A percentile compares a stretch with the other conserved stretches of the same genome.
These are phyloP conservation scores for Hemileccinum rubropunctum DNA, from an alignment of 768 basidiomycete genomes.

Conservation along the genomic window DNA sequence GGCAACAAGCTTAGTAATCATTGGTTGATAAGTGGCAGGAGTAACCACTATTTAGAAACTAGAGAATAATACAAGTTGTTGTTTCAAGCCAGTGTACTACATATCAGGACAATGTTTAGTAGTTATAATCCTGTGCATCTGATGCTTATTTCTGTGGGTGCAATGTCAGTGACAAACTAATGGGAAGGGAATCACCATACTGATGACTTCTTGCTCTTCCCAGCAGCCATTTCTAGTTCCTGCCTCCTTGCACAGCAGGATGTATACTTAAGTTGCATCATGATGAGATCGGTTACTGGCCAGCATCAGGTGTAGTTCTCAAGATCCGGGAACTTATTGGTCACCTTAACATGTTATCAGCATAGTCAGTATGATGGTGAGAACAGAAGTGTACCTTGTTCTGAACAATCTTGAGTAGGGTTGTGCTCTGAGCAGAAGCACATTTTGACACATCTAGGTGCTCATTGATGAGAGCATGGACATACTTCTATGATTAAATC, in stretches of 20 bases:
- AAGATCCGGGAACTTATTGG: constrained; percentile 8
- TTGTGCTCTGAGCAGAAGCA: constrained; percentile 4
- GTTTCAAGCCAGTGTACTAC: too few relatives aligned
- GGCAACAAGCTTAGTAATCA: too few relatives aligned
- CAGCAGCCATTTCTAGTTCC: not conserved
- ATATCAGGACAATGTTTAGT: too few relatives aligned
- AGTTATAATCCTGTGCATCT: too few relatives aligned
- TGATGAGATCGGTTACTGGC: constrained; percentile 8
- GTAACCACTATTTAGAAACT: too few relatives aligned
- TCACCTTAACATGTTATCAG: not conserved
- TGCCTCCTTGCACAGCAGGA: not conserved
- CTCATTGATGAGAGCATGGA: constrained; percentile 1
- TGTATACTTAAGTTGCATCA: constrained; percentile 13
- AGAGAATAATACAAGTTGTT: too few relatives aligned
- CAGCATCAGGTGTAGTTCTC: constrained; percentile 6
- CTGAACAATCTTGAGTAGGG: not conserved
- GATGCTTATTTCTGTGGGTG: too few relatives aligned
- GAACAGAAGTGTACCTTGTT: not conserved
- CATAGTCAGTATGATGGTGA: too few relatives aligned
- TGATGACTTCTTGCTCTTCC: constrained; percentile 1
- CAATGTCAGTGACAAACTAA: too few relatives aligned
- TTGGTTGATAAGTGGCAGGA: too few relatives aligned
- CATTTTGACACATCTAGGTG: constrained; percentile 9
- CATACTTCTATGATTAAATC: constrained; percentile 2
- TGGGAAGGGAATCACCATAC: too few relatives aligned